These are phyloP conservation scores for Dryas drummondii DNA, from an alignment of 306 rosid genomes.

Conservation along the genomic window DNA sequence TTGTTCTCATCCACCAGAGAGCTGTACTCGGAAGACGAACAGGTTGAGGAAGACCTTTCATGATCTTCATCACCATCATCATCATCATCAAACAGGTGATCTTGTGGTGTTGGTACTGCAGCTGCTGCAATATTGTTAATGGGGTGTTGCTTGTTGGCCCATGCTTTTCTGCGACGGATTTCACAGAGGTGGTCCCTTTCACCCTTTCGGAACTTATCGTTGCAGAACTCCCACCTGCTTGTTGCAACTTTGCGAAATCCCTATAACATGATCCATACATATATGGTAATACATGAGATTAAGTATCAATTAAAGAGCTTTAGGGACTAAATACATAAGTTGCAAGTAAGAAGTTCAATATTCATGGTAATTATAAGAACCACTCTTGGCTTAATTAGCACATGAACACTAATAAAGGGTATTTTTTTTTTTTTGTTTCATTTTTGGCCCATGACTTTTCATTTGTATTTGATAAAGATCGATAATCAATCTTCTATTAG, in stretches of 20 bases:
- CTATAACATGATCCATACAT: conserved; percentile 23
- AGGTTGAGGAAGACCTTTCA: conserved; percentile 68
- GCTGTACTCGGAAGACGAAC: conserved; percentile 55
- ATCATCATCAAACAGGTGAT: conserved; percentile 58
- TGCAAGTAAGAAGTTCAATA: too few relatives aligned
- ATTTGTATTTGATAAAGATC: too few relatives aligned
- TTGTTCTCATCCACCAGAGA: conserved; percentile 73
- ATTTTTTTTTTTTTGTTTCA: too few relatives aligned
- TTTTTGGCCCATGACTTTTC: too few relatives aligned
- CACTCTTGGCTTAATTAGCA: too few relatives aligned
- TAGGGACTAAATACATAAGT: too few relatives aligned
- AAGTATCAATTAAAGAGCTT: too few relatives aligned
- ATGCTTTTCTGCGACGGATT: conserved; percentile 78
- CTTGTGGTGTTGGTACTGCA: conserved; percentile 1
- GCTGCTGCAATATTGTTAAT: background rate
- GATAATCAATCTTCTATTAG: too few relatives aligned
- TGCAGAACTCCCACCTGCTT: conserved; percentile 89
- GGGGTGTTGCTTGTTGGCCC: conserved; percentile 47
- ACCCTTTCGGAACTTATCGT: conserved; percentile 73
- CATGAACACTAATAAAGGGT: too few relatives aligned
- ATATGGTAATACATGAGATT: too few relatives aligned
- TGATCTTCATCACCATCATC: conserved; percentile 2
- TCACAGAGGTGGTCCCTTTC: conserved; percentile 55
- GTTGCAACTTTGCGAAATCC: conserved; percentile 85
- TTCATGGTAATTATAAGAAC: too few relatives aligned